phyloP scores from a whole-genome alignment of 169 alveolate genomes.

The Blepharisma undulans region DNA sequence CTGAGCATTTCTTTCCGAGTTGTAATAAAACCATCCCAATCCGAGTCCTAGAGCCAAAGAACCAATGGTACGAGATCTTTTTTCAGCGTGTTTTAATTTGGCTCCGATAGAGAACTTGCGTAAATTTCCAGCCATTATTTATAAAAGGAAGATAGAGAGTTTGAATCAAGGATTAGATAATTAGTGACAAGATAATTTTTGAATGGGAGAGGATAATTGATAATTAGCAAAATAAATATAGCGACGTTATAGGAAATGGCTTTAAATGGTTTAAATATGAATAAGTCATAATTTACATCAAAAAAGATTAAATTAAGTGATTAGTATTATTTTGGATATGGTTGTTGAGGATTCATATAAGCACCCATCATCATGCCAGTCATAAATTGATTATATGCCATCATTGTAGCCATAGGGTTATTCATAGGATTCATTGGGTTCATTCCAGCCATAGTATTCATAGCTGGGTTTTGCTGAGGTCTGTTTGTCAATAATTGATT shows the following conservation, averaged over 20 bases:
- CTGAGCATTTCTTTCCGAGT: not conserved
- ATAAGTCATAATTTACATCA: not conserved
- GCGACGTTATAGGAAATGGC: not conserved
- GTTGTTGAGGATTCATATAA: slow-evolving; percentile 13
- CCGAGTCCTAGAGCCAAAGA: not conserved
- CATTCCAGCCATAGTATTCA: slow-evolving; percentile 14
- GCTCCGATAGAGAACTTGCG: not conserved
- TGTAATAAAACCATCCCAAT: not conserved
- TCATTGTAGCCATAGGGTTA: not conserved
- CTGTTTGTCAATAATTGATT: not conserved
- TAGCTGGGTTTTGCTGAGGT: not conserved
- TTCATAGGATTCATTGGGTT: not conserved
- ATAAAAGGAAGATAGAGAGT: not conserved
- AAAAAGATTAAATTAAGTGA: not conserved
- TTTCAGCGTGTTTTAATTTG: not conserved
- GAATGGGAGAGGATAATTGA: not conserved
- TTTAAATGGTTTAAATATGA: not conserved
- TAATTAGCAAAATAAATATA: not conserved
- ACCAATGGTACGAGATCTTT: not conserved
- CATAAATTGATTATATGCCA: slow-evolving; percentile 29
- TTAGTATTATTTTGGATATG: not conserved
- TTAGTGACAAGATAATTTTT: not conserved
- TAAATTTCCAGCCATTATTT: not conserved
- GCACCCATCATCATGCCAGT: slow-evolving; percentile 19
- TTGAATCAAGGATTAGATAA: not conserved